Conservation (phyloP, 2,329 filamentous ascomycete genomes). For the Fusarium oligoseptatum region DNA sequence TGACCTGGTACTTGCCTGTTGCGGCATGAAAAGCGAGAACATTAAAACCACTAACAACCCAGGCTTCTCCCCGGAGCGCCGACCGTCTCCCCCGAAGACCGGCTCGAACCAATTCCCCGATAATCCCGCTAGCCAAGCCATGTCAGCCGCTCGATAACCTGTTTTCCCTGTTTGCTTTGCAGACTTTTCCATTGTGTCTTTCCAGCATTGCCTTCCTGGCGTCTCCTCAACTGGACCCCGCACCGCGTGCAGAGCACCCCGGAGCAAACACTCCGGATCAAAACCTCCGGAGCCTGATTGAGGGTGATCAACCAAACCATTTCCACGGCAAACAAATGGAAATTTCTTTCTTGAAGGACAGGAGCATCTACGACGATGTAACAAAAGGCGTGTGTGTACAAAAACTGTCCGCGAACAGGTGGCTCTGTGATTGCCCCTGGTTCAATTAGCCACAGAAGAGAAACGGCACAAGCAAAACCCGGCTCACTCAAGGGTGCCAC, state of each 20-base stretch:
- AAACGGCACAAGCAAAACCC: background rate
- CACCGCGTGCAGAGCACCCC: background rate
- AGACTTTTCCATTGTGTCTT: conserved; percentile 14
- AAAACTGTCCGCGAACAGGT: background rate
- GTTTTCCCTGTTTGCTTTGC: conserved; percentile 11
- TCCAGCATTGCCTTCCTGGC: background rate
- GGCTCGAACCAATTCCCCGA: conserved; percentile 23
- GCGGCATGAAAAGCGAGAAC: background rate
- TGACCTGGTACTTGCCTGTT: background rate
- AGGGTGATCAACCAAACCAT: background rate
- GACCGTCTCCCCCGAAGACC: conserved; percentile 20
- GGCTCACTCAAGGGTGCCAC: background rate
- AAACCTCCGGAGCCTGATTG: background rate
- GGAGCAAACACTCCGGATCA: conserved; percentile 28
- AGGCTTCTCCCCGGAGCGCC: conserved; percentile 13
- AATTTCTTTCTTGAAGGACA: background rate
- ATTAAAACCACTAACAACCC: background rate
- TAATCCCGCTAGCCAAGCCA: conserved; percentile 34
- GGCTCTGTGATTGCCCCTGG: background rate
- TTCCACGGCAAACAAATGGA: background rate
- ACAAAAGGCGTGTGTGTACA: background rate
- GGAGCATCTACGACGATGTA: background rate
- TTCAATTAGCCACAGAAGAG: background rate
- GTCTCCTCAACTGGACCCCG: conserved; percentile 4
- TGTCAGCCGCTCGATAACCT: conserved; percentile 9